Evolutionary conservation across 2,329 filamentous ascomycete species (phyloP).

Genomic region (Cylindrodendrum hubeiense): DNA sequence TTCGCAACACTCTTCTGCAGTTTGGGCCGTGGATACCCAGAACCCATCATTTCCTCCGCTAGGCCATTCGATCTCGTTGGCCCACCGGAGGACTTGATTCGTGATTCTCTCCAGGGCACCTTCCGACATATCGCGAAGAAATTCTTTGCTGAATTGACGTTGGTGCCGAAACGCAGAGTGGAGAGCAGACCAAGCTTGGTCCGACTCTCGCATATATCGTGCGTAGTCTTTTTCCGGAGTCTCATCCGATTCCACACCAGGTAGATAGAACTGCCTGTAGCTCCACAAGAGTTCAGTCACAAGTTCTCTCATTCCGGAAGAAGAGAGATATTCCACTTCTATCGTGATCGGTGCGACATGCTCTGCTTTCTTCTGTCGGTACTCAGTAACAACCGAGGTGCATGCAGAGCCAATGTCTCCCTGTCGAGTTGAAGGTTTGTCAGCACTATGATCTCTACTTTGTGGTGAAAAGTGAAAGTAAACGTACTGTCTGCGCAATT

Average conservation of each 20-base stretch:
- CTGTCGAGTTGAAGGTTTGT: constrained; percentile 8
- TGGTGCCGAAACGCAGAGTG: constrained; percentile 50
- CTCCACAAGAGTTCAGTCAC: constrained; percentile 49
- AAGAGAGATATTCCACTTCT: constrained; percentile 49
- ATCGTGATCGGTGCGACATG: constrained; percentile 46
- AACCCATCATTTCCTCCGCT: constrained; percentile 34
- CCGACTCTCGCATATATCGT: constrained; percentile 44
- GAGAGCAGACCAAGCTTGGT: constrained; percentile 57
- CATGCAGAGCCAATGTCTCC: constrained; percentile 49
- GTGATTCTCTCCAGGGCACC: constrained; percentile 41
- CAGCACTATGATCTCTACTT: neutral
- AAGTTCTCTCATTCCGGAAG: constrained; percentile 41
- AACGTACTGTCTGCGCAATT: constrained; percentile 41
- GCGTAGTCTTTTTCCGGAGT: constrained; percentile 42
- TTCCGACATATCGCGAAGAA: constrained; percentile 43
- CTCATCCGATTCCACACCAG: constrained; percentile 32
- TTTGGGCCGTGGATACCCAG: constrained; percentile 47
- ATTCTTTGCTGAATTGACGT: constrained; percentile 36
- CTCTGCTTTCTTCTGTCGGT: constrained; percentile 42
- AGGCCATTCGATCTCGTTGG: constrained; percentile 48
- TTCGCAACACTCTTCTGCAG: constrained; percentile 45
- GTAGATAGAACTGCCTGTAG: constrained; percentile 47
- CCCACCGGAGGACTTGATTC: constrained; percentile 44
- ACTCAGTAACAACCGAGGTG: constrained; percentile 52
- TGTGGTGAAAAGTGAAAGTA: neutral